Evolutionary conservation across 169 alveolate species (phyloP).

Genomic region (Plasmodium malariae): DNA sequence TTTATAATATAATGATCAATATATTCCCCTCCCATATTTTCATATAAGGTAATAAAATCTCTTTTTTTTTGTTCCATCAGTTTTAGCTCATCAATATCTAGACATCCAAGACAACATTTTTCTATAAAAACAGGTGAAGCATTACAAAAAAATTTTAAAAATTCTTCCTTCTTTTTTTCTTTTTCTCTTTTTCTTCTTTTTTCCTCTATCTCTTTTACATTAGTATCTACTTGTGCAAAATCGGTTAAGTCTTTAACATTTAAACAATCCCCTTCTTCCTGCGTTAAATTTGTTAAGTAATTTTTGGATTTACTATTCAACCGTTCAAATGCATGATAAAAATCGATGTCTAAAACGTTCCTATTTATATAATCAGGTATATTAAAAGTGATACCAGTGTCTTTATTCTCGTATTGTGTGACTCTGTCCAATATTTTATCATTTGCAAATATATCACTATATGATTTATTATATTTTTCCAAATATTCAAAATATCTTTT

Average conservation of each 20-base stretch:
- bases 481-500: slow-evolving; percentile 30
- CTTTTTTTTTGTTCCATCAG: slow-evolving; percentile 52
- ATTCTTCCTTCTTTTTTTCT: slow-evolving; percentile 26
- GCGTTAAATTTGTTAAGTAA: slow-evolving; percentile 10
- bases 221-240: slow-evolving; percentile 14
- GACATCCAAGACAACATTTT: slow-evolving; percentile 8
- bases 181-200: slow-evolving; percentile 11
- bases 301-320: slow-evolving; percentile 2
- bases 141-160: slow-evolving; percentile 26
- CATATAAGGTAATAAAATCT: slow-evolving; percentile 22
- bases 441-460: not conserved
- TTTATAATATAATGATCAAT: slow-evolving; percentile 25
- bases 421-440: not conserved
- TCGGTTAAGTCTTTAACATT: slow-evolving; percentile 35
- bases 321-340: slow-evolving; percentile 40
- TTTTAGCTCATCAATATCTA: slow-evolving; percentile 25
- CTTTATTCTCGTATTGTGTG: not conserved
- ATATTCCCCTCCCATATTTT: slow-evolving; percentile 44
- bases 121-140: slow-evolving; percentile 55
- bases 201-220: slow-evolving; percentile 2
- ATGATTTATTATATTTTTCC: slow-evolving; percentile 15
- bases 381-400: slow-evolving; percentile 4
- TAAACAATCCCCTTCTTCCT: slow-evolving; percentile 55
- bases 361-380: slow-evolving; percentile 54
- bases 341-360: slow-evolving; percentile 52